phyloP scores from a whole-genome alignment of 2,329 filamentous ascomycete genomes.

The Ilyonectria sp. region DNA sequence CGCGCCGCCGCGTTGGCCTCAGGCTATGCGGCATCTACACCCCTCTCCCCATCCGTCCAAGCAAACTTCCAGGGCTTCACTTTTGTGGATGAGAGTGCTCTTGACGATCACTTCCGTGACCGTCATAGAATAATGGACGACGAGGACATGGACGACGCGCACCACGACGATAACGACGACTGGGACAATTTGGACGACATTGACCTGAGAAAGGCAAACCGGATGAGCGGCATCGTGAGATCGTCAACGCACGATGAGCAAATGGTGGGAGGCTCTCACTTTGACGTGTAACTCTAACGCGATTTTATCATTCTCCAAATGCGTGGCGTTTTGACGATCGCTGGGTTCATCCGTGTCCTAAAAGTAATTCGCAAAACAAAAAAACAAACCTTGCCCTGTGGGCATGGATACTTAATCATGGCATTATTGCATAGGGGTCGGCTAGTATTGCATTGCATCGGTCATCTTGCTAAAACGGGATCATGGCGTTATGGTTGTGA shows the following conservation, averaged over 20 bases:
- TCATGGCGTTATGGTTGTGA: slow-evolving; percentile 49
- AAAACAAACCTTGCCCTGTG: slow-evolving; percentile 35
- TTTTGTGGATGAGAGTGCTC: slow-evolving; percentile 96
- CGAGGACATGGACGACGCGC: slow-evolving; percentile 74
- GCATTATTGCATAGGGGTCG: slow-evolving; percentile 53
- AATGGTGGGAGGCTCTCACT: slow-evolving; percentile 74
- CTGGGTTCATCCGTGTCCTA: slow-evolving; percentile 45
- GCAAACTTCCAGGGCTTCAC: slow-evolving; percentile 99
- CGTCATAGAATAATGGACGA: slow-evolving; percentile 62
- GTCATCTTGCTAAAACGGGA: slow-evolving; percentile 45
- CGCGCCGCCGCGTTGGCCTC: slow-evolving; percentile 88
- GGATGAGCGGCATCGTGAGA: slow-evolving; percentile 76
- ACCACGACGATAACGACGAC: slow-evolving; percentile 63
- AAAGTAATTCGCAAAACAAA: slow-evolving; percentile 50
- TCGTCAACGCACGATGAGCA: slow-evolving; percentile 72
- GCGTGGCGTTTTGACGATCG: slow-evolving; percentile 44
- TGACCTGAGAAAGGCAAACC: slow-evolving; percentile 66
- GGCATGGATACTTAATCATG: slow-evolving; percentile 51
- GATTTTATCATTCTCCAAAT: slow-evolving; percentile 41
- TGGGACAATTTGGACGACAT: slow-evolving; percentile 73
- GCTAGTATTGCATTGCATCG: slow-evolving; percentile 51
- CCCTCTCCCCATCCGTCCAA: slow-evolving; percentile 94
- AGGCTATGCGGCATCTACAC: slow-evolving; percentile 90
- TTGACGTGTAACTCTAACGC: slow-evolving; percentile 69
- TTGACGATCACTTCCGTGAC: slow-evolving; percentile 85